Base-by-base conservation (phyloP, 768 basidiomycete genomes). In the Russula ochroleuca region DNA sequence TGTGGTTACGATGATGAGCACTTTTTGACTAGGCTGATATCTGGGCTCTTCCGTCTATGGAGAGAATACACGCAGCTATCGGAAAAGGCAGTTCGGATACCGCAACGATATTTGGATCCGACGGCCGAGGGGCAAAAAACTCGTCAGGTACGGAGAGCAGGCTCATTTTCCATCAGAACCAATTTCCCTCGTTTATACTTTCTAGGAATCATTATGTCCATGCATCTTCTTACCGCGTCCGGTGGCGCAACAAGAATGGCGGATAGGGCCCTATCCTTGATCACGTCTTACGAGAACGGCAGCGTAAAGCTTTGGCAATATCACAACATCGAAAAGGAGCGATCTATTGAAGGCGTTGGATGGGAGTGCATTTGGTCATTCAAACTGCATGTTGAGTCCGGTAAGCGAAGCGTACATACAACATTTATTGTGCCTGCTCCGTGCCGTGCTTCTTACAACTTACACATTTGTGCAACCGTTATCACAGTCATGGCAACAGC, bases 241-340 rank as follows among this genome's bases (percentile, higher is more conserved):
- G 21, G 28, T 11, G 25, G 43, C 31, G n/a, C 63, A 19, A 40
- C 51, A 3, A 33, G 31, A 19, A 19, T 43, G 17, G 15, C 13
- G 17, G 40, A 35, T 57, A 63, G 65, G 3, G 78, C 81, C 19
- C 77, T 95, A 5, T 79, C 84, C 2, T 73, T 96, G 5, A 72
- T 95, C 0, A 80, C 84, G 43, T 91, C 84, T 1, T 96, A 92
- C 72, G 96, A 99, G 75, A 87, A 88, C 63, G 95, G 96, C 0
- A 79, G 83, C n/a, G 86, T 97, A n/a, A 82, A 81, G 23, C 73
- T 94, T 38, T 86, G 85, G 59, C 78, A 76, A 56, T 85, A 83
- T 60, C 75, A 74, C 4, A 72, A 69, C 45, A 55, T 73, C 1
- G 78, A 76, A 41, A 77, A 70, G 50, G 75, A 76, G 51, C 81